Evolutionary conservation across 805 yeast species (phyloP), one percentile per base, ranked within the genome.

Genomic region (Myxozyma udenii): DNA sequence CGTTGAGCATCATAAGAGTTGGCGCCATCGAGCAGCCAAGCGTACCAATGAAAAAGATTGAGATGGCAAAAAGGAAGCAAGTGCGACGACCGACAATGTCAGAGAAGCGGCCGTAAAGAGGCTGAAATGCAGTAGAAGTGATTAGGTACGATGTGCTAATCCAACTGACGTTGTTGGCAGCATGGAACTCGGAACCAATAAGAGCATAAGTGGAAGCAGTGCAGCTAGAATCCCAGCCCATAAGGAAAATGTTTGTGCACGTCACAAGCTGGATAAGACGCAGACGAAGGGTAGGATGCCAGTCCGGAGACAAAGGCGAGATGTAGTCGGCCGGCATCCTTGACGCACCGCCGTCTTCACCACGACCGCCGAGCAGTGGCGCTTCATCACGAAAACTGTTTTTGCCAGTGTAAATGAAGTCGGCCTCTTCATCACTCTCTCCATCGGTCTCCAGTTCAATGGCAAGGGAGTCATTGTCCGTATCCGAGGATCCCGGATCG

Each of bases 101-200:
- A 41, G 83, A 76, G n/a, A 81, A 69, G 40, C 81, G 74, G 5
- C 87, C 87, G 51, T 81, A 80, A 21, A 83, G 64, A 0, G 85
- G 86, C 66, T 83, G 87, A 62, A 81, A 81, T 4, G 83, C 83
- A 0, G 84, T 78, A 58, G 80, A 81, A 3, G 87, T 81, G 46
- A 83, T 64, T 22, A 82, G 69, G 44, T 80, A 79, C 21, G 84
- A 75, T 0, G 86, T 79, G 2, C 84, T 85, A 4, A 84, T 82
- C 85, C 86, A 82, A n/a, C 79, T 72, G 18, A 76, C 71, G 53
- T 69, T 64, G 44, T 75, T 72, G 1, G 79, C 74, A 35, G 76
- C 78, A 42, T 73, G 65, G 63, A 79, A 74, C 40, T 76, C 75
- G 40, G 72, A 70, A 1, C 79, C 79, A 28, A 76, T 74, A 30